Conservation (phyloP, 2,329 filamentous ascomycete species). For the Ceratocystis huliohia region DNA sequence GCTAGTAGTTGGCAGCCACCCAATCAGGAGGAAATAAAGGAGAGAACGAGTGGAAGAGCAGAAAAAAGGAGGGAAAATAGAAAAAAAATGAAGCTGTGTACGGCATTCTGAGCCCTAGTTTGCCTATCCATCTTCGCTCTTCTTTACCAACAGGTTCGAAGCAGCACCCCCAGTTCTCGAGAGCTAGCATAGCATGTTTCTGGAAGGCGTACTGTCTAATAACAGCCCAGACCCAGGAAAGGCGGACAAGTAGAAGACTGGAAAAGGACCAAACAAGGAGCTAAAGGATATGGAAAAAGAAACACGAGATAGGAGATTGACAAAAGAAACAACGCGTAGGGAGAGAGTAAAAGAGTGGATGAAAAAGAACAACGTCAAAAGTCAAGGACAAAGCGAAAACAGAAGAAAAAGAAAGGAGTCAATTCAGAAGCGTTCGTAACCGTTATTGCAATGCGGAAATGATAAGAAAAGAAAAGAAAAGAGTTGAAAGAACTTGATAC, state of each 20-base stretch:
- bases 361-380: conserved; percentile 16
- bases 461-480: conserved; percentile 14
- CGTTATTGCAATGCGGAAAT: conserved; percentile 18
- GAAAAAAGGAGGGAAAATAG: no score
- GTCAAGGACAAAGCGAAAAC: conserved; percentile 5
- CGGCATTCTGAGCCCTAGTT: not conserved
- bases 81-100: not conserved
- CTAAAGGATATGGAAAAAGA: not conserved
- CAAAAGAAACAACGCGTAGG: not conserved
- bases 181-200: no score
- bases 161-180: no score
- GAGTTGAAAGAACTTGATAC: conserved; percentile 5
- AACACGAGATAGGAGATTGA: not conserved
- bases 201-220: no score
- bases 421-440: conserved; percentile 21
- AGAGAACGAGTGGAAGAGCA: not conserved
- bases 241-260: no score
- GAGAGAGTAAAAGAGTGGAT: conserved; percentile 1
- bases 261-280: not conserved
- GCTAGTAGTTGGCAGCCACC: not conserved
- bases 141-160: no score
- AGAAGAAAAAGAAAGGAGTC: not conserved
- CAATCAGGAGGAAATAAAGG: not conserved
- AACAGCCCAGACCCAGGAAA: no score
- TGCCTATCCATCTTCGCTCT: no score